phyloP scores from a whole-genome alignment of 2,329 filamentous ascomycete species.

The Leptosphaerulina australis region DNA sequence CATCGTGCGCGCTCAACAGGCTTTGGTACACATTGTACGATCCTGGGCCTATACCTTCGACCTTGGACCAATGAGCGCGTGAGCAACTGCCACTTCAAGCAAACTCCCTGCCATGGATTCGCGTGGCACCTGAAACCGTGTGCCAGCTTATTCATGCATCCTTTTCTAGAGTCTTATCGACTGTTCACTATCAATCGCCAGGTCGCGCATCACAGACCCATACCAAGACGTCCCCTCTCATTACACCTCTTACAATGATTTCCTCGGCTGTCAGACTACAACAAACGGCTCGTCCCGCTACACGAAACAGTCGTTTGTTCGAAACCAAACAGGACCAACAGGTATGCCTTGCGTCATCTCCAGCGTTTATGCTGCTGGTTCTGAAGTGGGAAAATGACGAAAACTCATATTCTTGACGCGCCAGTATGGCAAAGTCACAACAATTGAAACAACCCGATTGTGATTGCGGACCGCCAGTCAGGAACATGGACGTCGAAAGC shows the following conservation, averaged over 20 bases:
- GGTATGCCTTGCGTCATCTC: slow-evolving; percentile 5
- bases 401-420: slow-evolving; percentile 13
- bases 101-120: background rate
- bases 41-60: background rate
- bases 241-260: slow-evolving; percentile 20
- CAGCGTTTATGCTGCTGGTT: slow-evolving; percentile 4
- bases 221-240: slow-evolving; percentile 27
- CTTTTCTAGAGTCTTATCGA: slow-evolving; percentile 4
- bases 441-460: slow-evolving; percentile 8
- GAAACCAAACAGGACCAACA: slow-evolving; percentile 27
- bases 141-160: slow-evolving; percentile 5
- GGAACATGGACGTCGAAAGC: background rate
- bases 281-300: slow-evolving; percentile 22
- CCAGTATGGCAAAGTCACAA: background rate
- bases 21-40: background rate
- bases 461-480: slow-evolving; percentile 9
- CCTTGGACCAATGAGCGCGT: background rate
- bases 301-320: slow-evolving; percentile 22
- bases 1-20: background rate
- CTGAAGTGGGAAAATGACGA: background rate
- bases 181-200: background rate
- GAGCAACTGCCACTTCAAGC: background rate
- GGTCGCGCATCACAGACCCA: slow-evolving; percentile 19
- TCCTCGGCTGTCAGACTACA: slow-evolving; percentile 15
- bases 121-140: slow-evolving; percentile 10